phyloP scores from a whole-genome alignment of 208 protist genomes.

The Wallacemonas collosoma region DNA sequence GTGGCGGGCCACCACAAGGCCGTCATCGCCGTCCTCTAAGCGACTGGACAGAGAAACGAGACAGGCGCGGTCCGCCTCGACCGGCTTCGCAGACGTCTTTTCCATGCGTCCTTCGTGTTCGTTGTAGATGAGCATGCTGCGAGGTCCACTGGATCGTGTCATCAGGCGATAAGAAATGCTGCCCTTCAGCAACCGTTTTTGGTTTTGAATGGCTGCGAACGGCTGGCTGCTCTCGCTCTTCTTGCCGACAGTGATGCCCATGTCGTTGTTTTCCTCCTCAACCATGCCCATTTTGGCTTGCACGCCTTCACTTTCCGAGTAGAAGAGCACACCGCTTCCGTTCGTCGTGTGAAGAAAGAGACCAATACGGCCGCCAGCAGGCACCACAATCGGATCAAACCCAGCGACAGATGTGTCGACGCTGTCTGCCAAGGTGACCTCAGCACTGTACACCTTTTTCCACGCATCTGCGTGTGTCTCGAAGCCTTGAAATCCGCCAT shows the following conservation, averaged over 20 bases:
- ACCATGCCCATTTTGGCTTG: slow-evolving; percentile 65
- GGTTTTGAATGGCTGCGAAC: slow-evolving; percentile 72
- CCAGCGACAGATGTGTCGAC: slow-evolving; percentile 55
- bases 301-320: slow-evolving; percentile 81
- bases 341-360: slow-evolving; percentile 88
- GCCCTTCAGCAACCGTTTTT: slow-evolving; percentile 77
- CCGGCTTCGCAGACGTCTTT: slow-evolving; percentile 6
- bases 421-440: slow-evolving; percentile 57
- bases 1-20: neutral
- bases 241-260: slow-evolving; percentile 89
- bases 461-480: slow-evolving; percentile 55
- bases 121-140: slow-evolving; percentile 66
- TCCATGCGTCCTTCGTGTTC: slow-evolving; percentile 16
- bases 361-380: slow-evolving; percentile 57
- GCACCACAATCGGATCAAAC: slow-evolving; percentile 76
- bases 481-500: slow-evolving; percentile 75
- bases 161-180: slow-evolving; percentile 82
- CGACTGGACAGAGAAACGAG: slow-evolving; percentile 10
- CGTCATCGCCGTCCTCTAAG: neutral
- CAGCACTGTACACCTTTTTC: slow-evolving; percentile 55
- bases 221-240: slow-evolving; percentile 74
- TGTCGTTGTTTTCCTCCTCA: slow-evolving; percentile 80
- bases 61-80: neutral
- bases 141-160: slow-evolving; percentile 45
- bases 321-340: slow-evolving; percentile 80